Evolutionary conservation across 306 rosid genomes (phyloP), one percentile per base, ranked within the genome.

Genomic region (Casuarina cunninghamiana): DNA sequence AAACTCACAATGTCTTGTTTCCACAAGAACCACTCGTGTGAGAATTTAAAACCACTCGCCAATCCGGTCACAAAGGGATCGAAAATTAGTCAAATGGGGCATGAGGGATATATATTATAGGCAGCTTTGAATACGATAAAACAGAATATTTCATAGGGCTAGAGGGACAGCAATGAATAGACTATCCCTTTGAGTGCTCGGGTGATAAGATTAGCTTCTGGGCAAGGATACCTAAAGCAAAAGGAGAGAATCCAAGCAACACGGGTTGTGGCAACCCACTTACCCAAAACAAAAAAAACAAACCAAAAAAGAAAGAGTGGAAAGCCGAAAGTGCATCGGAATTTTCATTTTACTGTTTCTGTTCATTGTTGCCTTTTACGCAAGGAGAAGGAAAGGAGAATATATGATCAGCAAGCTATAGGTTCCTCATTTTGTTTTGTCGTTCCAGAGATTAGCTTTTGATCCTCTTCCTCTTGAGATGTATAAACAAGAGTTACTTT

Each of bases 171-270:
- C 45, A 42, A 17, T 66, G 32, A 66, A 66, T 66, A 42, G 42
- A 66, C 71, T 66, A 42, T 41, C 15, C 49, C 49, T 32, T 15
- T 66, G 42, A 39, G 71, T 66, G 71, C 48, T 42, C 3, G 15
- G 48, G 32, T 6, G 71, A 41, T 66, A 66, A 41, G 71, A 66
- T 66, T 41, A 17, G 71, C 19, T 2, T 41, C 11, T 2, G 49
- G 49, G 13, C 21, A 17, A 41, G 32, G 71, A 66, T 39, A 66
- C 49, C 71, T 41, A 16, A 41, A 41, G 71, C 4, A 66, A 66
- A 62, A 41, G 32, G 48, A 41, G 71, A 41, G 71, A 41, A 65
- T 65, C 71, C 71, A 65, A 38, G 49, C 71, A 39, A 38, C 5
- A 39, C 3, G 71, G 19, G 63, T 26, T 2, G 5, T 15, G n/a